Evolutionary conservation across 768 basidiomycete species (phyloP).

Genomic region (Rhizopogon rudus): DNA sequence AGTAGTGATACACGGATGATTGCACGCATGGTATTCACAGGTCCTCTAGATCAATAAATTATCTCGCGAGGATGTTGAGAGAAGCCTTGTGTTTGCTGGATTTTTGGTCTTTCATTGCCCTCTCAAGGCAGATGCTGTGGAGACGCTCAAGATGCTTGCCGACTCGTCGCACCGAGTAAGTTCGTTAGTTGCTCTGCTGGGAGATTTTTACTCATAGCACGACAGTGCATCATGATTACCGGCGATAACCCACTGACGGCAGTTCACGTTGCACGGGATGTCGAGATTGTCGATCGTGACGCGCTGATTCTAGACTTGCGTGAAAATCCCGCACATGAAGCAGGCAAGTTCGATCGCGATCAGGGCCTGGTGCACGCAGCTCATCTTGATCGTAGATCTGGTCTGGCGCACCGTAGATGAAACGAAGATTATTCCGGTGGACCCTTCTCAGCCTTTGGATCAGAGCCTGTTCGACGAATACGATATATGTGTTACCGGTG

Average conservation of each 20-base stretch:
- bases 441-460: slow-evolving; percentile 78
- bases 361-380: background rate
- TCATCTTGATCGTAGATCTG: slow-evolving; percentile 49
- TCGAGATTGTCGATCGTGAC: slow-evolving; percentile 96
- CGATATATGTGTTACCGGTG: slow-evolving; percentile 96
- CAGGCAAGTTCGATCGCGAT: slow-evolving; percentile 42
- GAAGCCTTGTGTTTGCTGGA: slow-evolving; percentile 77
- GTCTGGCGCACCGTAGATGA: slow-evolving; percentile 96
- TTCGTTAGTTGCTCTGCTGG: slow-evolving; percentile 7
- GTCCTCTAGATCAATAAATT: slow-evolving; percentile 76
- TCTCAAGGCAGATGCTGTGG: slow-evolving; percentile 88
- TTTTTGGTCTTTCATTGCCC: slow-evolving; percentile 99
- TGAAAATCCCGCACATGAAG: slow-evolving; percentile 69
- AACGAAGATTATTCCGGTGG: slow-evolving; percentile 78
- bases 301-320: slow-evolving; percentile 87
- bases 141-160: slow-evolving; percentile 87
- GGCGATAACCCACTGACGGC: slow-evolving; percentile 98
- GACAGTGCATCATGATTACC: slow-evolving; percentile 97
- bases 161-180: slow-evolving; percentile 95
- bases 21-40: background rate
- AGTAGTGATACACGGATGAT: background rate
- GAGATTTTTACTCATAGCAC: background rate
- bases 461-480: slow-evolving; percentile 72
- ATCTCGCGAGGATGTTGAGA: slow-evolving; percentile 78
- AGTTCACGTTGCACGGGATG: slow-evolving; percentile 91